Conservation (phyloP, 352 stramenopile species). For the Phytopythium litorale region DNA sequence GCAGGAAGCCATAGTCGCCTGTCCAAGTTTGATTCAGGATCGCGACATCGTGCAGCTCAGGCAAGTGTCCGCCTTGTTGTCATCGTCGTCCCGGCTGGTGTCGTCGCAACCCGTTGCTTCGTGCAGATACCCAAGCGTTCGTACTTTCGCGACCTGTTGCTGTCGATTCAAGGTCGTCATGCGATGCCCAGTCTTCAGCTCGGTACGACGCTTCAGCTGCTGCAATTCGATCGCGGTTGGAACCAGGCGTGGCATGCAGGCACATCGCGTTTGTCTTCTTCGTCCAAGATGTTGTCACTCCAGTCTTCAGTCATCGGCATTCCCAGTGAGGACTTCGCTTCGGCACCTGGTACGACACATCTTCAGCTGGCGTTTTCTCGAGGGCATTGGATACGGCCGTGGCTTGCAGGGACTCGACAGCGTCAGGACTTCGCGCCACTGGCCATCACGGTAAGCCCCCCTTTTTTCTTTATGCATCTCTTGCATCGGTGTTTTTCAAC, state of each 20-base stretch:
- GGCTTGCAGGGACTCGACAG: not conserved
- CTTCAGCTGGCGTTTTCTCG: not conserved
- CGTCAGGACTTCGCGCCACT: not conserved
- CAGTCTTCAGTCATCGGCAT: not conserved
- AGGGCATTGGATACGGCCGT: not conserved
- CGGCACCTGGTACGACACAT: not conserved
- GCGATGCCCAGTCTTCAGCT: not conserved
- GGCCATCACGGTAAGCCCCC: not conserved
- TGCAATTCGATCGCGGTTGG: not conserved
- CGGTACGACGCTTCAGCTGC: not conserved
- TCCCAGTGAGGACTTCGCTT: too few species aligned
- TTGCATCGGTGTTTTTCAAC: conserved; percentile 20
- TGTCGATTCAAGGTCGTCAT: not conserved
- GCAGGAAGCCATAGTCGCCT: not conserved
- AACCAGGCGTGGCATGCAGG: not conserved
- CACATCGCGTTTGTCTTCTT: not conserved
- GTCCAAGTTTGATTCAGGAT: too few species aligned
- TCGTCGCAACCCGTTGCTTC: not conserved
- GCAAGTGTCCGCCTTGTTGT: not conserved
- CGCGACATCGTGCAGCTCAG: not conserved
- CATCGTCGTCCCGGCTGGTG: not conserved
- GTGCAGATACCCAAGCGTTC: not conserved
- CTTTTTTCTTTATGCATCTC: not conserved
- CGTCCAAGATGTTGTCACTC: not conserved
- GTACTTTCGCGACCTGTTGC: not conserved